Evolutionary conservation across 164 flowering plant genomes (phyloP), one percentile per base, ranked within the genome.

Genomic region (Kalanchoe fedtschenkoi): DNA sequence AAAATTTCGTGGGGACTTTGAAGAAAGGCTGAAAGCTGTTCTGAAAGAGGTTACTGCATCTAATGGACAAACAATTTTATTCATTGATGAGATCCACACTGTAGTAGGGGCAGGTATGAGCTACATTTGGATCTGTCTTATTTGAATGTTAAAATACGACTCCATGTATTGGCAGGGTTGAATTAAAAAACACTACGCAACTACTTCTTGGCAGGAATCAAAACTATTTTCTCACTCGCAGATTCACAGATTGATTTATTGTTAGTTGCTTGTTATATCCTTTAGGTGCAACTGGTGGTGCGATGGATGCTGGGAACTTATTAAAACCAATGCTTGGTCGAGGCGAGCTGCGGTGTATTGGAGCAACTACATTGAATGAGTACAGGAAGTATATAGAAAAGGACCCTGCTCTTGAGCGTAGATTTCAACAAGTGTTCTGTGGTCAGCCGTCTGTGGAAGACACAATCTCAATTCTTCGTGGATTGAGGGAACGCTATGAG

Each of bases 1-100:
- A 47, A 90, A 91, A 68, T 88, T 71, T 63, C 92, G 93, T 64
- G 99, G 99, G 61, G 97, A 93, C 47, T 93, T 93, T 76, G 99
- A 93, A 78, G 97, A 93, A 73, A 87, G 99, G 66, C 78, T 93
- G 64, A 93, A 93, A 79, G 96, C 97, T 73, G 97, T 93, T 30
- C 68, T 93, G 66, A 93, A 93, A 83, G 96, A 93, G 73, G 96
- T 93, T 33, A 83, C 89, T 64, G 75, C 95, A 39, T 93, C 99
- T 60, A 93, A 90, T 77, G 99, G 99, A 34, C 97, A 93, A 68
- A 90, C 87, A 46, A 79, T 93, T 62, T 74, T 93, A 58, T 93
- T 93, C 68, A 93, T 93, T 64, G 99, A 93, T 76, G 99, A 93
- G 76, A 87, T 93, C 68, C 99, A 93, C 68, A 93, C 96, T 30